Evolutionary conservation across 352 stramenopile genomes (phyloP), one percentile per base, ranked within the genome.

Genomic region (Phytopythium oedochilum): DNA sequence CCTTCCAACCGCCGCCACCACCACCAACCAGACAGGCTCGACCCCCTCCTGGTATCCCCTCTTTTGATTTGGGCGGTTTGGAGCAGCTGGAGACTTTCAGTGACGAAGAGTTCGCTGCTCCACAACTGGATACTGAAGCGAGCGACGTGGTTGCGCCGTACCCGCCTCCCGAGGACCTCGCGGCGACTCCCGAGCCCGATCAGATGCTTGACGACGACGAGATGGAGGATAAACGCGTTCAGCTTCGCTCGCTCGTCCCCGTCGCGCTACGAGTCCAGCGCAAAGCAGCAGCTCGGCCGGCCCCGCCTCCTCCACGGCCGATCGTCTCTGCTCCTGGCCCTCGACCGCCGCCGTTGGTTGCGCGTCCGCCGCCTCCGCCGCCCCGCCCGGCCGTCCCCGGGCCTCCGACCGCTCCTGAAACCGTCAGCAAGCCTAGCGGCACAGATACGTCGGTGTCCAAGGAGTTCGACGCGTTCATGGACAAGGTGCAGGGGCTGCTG

Each of bases 401-500:
- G 28, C 38, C 42, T 51, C 26, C 53, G 3, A 55, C 25, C 25
- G 51, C 59, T 28, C 31, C 56, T 9, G 52, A 61, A 25, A 18
- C 45, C 14, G 52, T 10, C 1, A 17, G 10, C 36, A 45, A 59
- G 28, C 38, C 55, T 32, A 54, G 15, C 12, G 42, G 28, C n/a
- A 1, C 10, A 31, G 40, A 29, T 7, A 25, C 17, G 1, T 80
- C 75, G 3, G 67, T 75, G 10, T 81, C 77, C 0, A 80, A 71
- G 29, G 74, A 87, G 45, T 88, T 84, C 32, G 77, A 88, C 35
- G 63, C 71, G 18, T 90, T 90, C 64, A 87, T 90, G 68, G 68
- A 86, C n/a, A 77, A 90, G 49, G 75, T 87, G 48, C 74, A 83
- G 31, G 66, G 63, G 11, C 26, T 75, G 47, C 42, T 78, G 20